Conservation (phyloP, 768 basidiomycete species). For the Dentipellis fragilis region DNA sequence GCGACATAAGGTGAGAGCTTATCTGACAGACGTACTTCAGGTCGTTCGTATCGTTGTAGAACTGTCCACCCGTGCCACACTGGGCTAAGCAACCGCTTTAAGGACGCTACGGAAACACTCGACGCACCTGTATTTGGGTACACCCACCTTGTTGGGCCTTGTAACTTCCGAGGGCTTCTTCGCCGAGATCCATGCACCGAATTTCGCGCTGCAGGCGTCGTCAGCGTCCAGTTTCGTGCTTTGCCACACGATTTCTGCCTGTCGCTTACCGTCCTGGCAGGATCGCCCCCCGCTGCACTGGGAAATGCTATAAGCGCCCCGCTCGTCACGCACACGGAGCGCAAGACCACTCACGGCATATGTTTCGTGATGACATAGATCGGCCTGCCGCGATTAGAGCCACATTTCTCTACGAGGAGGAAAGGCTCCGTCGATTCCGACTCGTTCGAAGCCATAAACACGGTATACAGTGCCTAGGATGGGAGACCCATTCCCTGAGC, state of each 20-base stretch:
- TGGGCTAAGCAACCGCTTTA: neutral
- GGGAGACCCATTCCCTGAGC: conserved; percentile 3
- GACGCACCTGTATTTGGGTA: conserved; percentile 31
- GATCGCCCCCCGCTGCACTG: neutral
- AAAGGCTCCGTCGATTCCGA: conserved; percentile 21
- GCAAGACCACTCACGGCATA: conserved; percentile 25
- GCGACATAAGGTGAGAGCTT: too few species aligned
- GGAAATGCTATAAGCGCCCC: too few species aligned
- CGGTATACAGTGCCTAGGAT: conserved; percentile 15
- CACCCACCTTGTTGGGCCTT: conserved; percentile 30
- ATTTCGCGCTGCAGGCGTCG: conserved; percentile 25
- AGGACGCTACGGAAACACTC: neutral
- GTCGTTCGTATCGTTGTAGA: conserved; percentile 30
- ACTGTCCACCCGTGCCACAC: conserved; percentile 14
- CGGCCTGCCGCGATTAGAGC: conserved; percentile 29
- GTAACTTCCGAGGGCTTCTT: conserved; percentile 30
- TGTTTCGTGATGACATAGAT: conserved; percentile 34
- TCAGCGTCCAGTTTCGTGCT: too few species aligned
- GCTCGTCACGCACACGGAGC: neutral
- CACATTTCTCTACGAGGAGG: conserved; percentile 32
- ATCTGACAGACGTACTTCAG: conserved; percentile 22
- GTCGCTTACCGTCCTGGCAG: neutral
- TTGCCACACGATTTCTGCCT: too few species aligned
- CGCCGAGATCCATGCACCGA: conserved; percentile 32
- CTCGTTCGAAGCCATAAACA: conserved; percentile 15